Conservation (phyloP, 129 eudicot genomes). For the Tanacetum coccineum region DNA sequence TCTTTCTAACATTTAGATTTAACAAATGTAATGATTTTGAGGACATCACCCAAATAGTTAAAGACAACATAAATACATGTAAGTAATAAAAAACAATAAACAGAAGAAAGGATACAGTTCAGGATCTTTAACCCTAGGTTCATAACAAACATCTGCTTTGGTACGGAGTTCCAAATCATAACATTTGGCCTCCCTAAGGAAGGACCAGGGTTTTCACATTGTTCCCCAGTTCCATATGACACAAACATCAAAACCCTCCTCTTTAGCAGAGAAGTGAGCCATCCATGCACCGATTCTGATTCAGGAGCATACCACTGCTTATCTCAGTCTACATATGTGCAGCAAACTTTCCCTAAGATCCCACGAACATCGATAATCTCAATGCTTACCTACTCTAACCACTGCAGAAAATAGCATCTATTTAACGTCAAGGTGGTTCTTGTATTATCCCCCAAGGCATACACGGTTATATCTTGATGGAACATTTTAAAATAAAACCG, state of each 20-base stretch:
- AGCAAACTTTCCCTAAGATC: not conserved
- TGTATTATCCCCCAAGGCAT: not conserved
- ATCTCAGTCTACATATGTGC: conserved; percentile 34
- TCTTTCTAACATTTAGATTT: no score
- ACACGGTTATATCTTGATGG: not conserved
- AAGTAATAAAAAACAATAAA: not conserved
- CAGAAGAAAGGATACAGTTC: conserved; percentile 54
- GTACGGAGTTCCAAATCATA: conserved; percentile 92
- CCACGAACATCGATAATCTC: not conserved
- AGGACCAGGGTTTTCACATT: conserved; percentile 92
- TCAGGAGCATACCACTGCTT: conserved; percentile 86
- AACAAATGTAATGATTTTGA: no score
- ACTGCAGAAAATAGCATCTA: conserved; percentile 1
- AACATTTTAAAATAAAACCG: not conserved
- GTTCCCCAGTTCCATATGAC: conserved; percentile 92
- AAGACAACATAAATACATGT: not conserved
- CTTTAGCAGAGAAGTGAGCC: conserved; percentile 70
- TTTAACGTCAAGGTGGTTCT: not conserved
- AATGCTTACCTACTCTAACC: conserved; percentile 10
- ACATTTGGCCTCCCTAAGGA: conserved; percentile 82
- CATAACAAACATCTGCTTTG: conserved; percentile 90
- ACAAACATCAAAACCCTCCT: conserved; percentile 76
- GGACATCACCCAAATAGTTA: not conserved
- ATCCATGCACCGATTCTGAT: conserved; percentile 95
- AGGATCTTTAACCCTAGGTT: conserved; percentile 83